Base-by-base conservation (phyloP, 2,329 filamentous ascomycete genomes). In the Trichoderma semiorbis region DNA sequence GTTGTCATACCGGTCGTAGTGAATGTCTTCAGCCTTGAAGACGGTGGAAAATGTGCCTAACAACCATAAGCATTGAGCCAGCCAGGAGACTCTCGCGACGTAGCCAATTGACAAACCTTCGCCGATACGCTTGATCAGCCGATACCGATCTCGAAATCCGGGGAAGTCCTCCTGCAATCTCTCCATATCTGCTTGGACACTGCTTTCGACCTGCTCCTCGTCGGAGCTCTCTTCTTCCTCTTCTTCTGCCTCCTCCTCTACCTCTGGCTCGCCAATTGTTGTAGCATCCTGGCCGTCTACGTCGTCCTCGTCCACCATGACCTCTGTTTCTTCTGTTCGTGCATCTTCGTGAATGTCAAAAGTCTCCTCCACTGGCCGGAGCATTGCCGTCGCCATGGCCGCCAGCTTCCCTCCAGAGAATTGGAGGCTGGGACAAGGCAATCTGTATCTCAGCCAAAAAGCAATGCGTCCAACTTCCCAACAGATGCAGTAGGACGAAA, bases 31-130 rank as follows among this genome's bases (percentile, higher is more conserved):
- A 24, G 97, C 96, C 81, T 99, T 99, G 87, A 99, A 99, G 14
- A 99, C 96, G 2, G 96, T 98, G 0, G 96, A 98, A 80, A 99
- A 99, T 1, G 96, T 99, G 72, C 96, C 94, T 97, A 75, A 26
- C 39, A 61, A 62, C 10, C 26, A 43, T 53, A 16, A n/a, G 24
- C 57, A 39, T 47, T 50, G n/a, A 18, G 21, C 36, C n/a, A 26
- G 57, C 18, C 24, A 43, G 6, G 50, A 6, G 10, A 24, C 7
- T 36, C 34, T 24, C 18, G 1, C 21, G 43, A 28, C n/a, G 8
- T 43, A 30, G 39, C 26, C 24, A 55, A 26, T 50, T 14, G 36
- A 76, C 78, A 71, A 83, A 95, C 94, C 96, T 88, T 99, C 96
- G 78, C 96, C 96, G 78, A 99, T 99, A 74, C 95, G 92, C 83